A percentile compares a stretch with the other conserved stretches of the same genome.
Conservation (phyloP, 2,329 filamentous ascomycete genomes). For the Cercospora sp. region DNA sequence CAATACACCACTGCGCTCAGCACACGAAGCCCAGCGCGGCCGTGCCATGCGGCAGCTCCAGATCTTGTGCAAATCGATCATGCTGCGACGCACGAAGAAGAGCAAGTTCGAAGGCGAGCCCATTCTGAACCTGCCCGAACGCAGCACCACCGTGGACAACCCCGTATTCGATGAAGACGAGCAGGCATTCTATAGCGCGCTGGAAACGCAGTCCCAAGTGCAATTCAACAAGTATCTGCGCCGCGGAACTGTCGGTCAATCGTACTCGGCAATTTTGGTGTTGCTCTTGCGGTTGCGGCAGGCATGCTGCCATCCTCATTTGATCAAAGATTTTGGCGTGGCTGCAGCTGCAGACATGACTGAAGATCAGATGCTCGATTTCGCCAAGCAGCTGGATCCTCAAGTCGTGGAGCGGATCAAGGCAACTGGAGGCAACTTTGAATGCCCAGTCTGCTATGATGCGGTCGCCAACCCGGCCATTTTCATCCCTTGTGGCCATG, state of each 20-base stretch:
- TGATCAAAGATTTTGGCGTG: conserved; percentile 66
- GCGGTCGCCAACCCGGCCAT: conserved; percentile 71
- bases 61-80: conserved; percentile 73
- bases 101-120: conserved; percentile 77
- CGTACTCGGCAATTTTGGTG: conserved; percentile 79
- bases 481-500: conserved; percentile 80
- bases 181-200: conserved; percentile 60
- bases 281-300: conserved; percentile 78
- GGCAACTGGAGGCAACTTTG: conserved; percentile 59
- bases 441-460: conserved; percentile 83
- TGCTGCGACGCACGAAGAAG: conserved; percentile 79
- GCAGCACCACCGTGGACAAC: conserved; percentile 61
- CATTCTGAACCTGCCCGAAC: conserved; percentile 66
- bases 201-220: conserved; percentile 67
- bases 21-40: conserved; percentile 32
- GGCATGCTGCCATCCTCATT: conserved; percentile 74
- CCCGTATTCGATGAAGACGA: conserved; percentile 69
- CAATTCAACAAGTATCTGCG: conserved; percentile 76
- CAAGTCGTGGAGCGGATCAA: conserved; percentile 69
- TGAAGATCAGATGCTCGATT: conserved; percentile 58
- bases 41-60: conserved; percentile 71
- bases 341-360: conserved; percentile 51
- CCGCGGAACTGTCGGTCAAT: conserved; percentile 64
- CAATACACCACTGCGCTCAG: conserved; percentile 53
- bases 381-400: conserved; percentile 61